Evolutionary conservation across 305 asterid genomes (phyloP).

Genomic region (Fraxinus dipetala): DNA sequence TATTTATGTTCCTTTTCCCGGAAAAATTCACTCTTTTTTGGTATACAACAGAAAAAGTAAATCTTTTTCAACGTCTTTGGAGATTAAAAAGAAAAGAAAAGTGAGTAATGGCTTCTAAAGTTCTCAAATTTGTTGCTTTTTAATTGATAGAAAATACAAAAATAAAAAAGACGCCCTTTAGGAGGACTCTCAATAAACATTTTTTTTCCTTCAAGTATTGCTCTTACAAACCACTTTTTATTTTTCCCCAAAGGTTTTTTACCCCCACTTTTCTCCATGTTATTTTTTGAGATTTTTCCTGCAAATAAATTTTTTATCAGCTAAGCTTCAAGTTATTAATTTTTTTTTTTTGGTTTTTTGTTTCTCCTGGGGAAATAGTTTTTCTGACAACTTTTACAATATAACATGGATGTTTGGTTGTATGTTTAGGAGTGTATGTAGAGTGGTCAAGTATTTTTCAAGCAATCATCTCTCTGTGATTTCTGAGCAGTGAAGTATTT

Average conservation of each 20-base stretch:
- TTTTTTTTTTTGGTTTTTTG: not conserved
- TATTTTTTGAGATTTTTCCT: not conserved
- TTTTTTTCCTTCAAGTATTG: not conserved
- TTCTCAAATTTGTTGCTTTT: not conserved
- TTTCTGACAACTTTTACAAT: not conserved
- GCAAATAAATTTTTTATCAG: not conserved
- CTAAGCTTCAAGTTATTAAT: not conserved
- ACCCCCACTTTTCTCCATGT: not conserved
- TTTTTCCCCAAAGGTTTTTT: not conserved
- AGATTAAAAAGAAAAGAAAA: not conserved
- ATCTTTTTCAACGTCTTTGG: constrained; percentile 1
- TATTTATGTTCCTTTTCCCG: not conserved
- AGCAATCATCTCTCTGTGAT: not conserved
- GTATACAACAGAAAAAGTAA: constrained; percentile 10
- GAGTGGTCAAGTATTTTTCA: not conserved
- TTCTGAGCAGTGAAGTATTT: not conserved
- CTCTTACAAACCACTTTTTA: not conserved
- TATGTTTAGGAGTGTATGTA: not conserved
- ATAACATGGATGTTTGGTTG: not conserved
- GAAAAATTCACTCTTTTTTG: not conserved
- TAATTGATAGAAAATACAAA: not conserved
- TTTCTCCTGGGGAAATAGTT: not conserved
- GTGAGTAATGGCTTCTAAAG: constrained; percentile 18
- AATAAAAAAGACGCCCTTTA: constrained; percentile 14
- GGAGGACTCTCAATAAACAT: not conserved